These are phyloP conservation scores for Venturia pyrina DNA, from an alignment of 2,329 filamentous ascomycete genomes.

Conservation along the genomic window DNA sequence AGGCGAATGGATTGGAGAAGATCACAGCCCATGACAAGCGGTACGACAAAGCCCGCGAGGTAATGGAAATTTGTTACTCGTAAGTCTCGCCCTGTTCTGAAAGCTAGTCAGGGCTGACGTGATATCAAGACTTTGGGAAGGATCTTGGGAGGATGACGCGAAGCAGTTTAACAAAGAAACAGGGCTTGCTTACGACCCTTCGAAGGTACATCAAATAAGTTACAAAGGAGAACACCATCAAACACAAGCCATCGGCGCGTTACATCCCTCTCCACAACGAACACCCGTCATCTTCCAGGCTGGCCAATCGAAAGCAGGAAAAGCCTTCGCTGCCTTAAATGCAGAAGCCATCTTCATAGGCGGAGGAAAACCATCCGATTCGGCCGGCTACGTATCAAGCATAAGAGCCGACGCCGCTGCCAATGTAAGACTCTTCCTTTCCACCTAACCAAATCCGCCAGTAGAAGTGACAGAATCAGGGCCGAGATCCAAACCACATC, in stretches of 20 bases:
- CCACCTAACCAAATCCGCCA: too few species aligned
- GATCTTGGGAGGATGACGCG: slow-evolving; percentile 46
- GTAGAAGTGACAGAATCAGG: slow-evolving; percentile 20
- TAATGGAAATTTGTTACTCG: slow-evolving; percentile 43
- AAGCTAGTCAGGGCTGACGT: too few species aligned
- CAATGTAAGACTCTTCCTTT: too few species aligned
- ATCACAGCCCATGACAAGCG: slow-evolving; percentile 50
- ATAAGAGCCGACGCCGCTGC: slow-evolving; percentile 42
- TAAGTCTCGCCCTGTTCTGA: too few species aligned
- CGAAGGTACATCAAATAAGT: slow-evolving; percentile 49
- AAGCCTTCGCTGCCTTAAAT: slow-evolving; percentile 46
- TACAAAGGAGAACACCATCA: slow-evolving; percentile 43
- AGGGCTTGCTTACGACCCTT: slow-evolving; percentile 49
- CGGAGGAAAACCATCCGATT: slow-evolving; percentile 39
- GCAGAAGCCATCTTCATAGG: slow-evolving; percentile 53
- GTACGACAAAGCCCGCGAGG: slow-evolving; percentile 53
- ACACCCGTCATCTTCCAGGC: slow-evolving; percentile 40
- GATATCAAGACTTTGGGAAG: slow-evolving; percentile 41
- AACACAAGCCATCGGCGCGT: slow-evolving; percentile 26
- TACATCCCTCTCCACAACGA: slow-evolving; percentile 30
- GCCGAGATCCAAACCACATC: slow-evolving; percentile 46
- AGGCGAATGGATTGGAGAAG: not conserved
- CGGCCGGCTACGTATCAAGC: slow-evolving; percentile 41
- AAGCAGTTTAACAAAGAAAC: slow-evolving; percentile 42
- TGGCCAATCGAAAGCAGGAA: slow-evolving; percentile 48